These are phyloP conservation scores for Angomonas deanei DNA, from an alignment of 208 protist genomes.

Conservation along the genomic window DNA sequence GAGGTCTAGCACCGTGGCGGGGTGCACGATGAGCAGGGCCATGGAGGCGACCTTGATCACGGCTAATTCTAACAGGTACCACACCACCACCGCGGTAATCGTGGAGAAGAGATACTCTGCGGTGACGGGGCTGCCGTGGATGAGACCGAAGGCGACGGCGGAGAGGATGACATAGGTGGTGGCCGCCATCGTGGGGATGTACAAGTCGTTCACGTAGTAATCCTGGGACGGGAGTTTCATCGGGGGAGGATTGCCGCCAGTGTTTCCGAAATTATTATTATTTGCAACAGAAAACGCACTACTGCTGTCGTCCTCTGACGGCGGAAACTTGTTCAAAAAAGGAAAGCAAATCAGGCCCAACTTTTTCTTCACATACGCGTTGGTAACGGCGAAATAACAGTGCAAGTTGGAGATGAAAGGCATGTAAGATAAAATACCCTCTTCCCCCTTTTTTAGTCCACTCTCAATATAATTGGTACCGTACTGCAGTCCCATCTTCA, in stretches of 20 bases:
- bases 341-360: slow-evolving; percentile 66
- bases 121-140: slow-evolving; percentile 29
- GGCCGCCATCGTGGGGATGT: slow-evolving; percentile 80
- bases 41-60: slow-evolving; percentile 40
- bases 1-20: slow-evolving; percentile 34
- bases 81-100: slow-evolving; percentile 41
- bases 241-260: slow-evolving; percentile 1
- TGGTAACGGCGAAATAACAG: slow-evolving; percentile 73
- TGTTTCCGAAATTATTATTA: not conserved
- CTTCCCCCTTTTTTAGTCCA: slow-evolving; percentile 50
- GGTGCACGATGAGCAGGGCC: slow-evolving; percentile 31
- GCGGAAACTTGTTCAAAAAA: slow-evolving; percentile 19
- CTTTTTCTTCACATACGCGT: slow-evolving; percentile 73
- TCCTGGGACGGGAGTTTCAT: slow-evolving; percentile 41
- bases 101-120: slow-evolving; percentile 52
- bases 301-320: not conserved
- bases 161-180: slow-evolving; percentile 76
- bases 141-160: slow-evolving; percentile 45
- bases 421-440: slow-evolving; percentile 45
- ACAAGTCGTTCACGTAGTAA: slow-evolving; percentile 62
- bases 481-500: slow-evolving; percentile 76
- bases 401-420: slow-evolving; percentile 44
- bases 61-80: slow-evolving; percentile 44
- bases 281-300: not conserved
- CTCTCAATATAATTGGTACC: slow-evolving; percentile 65